These are phyloP conservation scores for Penicillium maclennaniae DNA, from an alignment of 495 filamentous ascomycete species.

Conservation along the genomic window DNA sequence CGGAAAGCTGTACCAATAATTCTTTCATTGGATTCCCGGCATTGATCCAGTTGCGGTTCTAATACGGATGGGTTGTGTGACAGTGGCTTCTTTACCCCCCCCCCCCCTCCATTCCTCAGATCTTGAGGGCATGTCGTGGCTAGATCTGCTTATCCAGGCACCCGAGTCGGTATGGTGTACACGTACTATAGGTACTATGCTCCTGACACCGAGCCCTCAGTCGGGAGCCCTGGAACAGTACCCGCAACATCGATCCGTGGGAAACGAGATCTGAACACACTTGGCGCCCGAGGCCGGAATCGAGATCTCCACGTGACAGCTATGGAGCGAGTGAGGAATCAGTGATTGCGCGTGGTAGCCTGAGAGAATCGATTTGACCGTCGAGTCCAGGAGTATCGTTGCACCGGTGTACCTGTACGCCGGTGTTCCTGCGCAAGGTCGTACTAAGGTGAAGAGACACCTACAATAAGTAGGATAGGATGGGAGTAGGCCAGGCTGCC, in stretches of 20 bases:
- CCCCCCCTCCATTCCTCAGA: constrained; percentile 13
- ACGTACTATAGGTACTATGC: too few relatives aligned
- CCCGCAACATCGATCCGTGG: not conserved
- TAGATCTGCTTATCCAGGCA: not conserved
- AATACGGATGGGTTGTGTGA: constrained; percentile 11
- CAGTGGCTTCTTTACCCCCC: constrained; percentile 14
- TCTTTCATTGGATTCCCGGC: not conserved
- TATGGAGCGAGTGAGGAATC: not conserved
- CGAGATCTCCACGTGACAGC: not conserved
- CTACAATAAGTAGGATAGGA: too few relatives aligned
- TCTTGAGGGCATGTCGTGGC: constrained; percentile 3
- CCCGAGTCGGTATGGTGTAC: too few relatives aligned
- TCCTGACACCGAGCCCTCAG: too few relatives aligned
- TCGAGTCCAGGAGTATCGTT: not conserved
- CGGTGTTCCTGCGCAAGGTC: constrained; percentile 10
- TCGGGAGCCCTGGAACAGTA: too few relatives aligned
- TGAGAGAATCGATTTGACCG: not conserved
- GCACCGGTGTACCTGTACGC: constrained; percentile 2
- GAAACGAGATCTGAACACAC: not conserved
- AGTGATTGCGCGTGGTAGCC: not conserved
- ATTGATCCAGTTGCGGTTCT: constrained; percentile 16
- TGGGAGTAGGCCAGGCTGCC: too few relatives aligned
- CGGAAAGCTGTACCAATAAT: not conserved
- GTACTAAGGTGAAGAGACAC: not conserved
- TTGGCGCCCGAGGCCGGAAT: not conserved